Conservation (phyloP, 495 filamentous ascomycete species). For the Cudoniella acicularis region DNA sequence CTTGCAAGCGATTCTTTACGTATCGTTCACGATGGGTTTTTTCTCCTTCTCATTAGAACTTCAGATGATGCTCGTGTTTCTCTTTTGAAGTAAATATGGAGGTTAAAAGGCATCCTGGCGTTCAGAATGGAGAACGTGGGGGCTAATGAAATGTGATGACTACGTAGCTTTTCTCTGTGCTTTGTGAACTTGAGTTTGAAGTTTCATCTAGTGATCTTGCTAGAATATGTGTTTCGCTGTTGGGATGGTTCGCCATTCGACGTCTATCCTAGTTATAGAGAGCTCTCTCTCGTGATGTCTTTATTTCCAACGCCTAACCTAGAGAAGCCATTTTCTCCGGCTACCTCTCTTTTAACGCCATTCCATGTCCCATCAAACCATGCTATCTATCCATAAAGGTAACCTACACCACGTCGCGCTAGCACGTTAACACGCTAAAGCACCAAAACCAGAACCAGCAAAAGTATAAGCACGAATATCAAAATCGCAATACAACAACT, state of each 20-base stretch:
- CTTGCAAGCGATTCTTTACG: not conserved
- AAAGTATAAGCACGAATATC: slow-evolving; percentile 77
- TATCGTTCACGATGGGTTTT: too few relatives aligned
- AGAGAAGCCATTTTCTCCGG: not conserved
- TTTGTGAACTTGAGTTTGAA: too few relatives aligned
- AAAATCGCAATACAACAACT: slow-evolving; percentile 88
- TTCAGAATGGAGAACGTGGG: slow-evolving; percentile 7
- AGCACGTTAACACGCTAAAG: slow-evolving; percentile 31
- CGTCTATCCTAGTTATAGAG: too few relatives aligned
- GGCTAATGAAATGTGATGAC: slow-evolving; percentile 19
- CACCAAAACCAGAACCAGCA: slow-evolving; percentile 68
- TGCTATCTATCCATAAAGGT: not conserved
- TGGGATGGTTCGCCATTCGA: too few relatives aligned
- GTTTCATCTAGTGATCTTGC: too few relatives aligned
- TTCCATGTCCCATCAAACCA: slow-evolving; percentile 1
- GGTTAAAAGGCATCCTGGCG: slow-evolving; percentile 24
- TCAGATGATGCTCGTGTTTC: not conserved
- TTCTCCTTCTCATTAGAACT: not conserved
- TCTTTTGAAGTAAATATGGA: slow-evolving; percentile 21
- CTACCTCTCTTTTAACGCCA: too few relatives aligned
- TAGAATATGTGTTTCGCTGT: too few relatives aligned
- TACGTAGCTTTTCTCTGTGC: not conserved
- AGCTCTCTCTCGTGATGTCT: too few relatives aligned
- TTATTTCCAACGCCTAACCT: not conserved
- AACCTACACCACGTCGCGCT: too few relatives aligned